Percentiles rank a stretch among this genome's conserved stretches.
phyloP scores from a whole-genome alignment of 23 red algal species.

The Chondrus crispus region DNA sequence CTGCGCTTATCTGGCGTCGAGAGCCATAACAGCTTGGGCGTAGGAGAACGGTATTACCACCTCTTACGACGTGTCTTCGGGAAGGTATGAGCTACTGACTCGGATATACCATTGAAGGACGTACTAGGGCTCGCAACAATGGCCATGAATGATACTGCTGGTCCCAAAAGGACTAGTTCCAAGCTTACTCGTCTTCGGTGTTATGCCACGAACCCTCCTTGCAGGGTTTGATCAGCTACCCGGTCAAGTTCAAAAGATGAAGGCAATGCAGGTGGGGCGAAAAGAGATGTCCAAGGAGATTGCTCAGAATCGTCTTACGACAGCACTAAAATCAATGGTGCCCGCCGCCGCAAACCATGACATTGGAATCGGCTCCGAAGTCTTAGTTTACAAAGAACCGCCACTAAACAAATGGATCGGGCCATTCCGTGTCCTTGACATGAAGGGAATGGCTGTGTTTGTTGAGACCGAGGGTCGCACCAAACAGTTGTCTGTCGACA shows the following conservation, averaged over 20 bases:
- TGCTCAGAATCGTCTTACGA: not conserved
- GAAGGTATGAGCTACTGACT: not conserved
- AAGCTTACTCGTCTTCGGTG: conserved; percentile 4
- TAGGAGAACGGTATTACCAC: not conserved
- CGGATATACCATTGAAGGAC: not conserved
- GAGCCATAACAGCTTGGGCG: not conserved
- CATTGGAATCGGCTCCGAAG: not conserved
- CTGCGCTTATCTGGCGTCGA: not conserved
- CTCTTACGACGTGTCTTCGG: not conserved
- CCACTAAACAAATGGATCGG: not conserved
- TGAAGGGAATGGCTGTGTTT: not conserved
- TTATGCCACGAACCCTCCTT: not conserved
- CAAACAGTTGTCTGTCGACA: not conserved
- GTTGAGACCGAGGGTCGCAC: not conserved
- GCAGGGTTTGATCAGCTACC: not conserved
- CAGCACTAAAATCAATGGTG: not conserved
- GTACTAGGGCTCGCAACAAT: not conserved
- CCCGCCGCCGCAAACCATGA: not conserved
- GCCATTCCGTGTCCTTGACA: not conserved
- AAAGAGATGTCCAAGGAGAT: not conserved
- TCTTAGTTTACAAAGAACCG: conserved; percentile 4
- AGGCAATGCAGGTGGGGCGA: not conserved
- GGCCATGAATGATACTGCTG: conserved; percentile 24
- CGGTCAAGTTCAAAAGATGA: not conserved
- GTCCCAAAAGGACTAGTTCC: not conserved